phyloP scores from a whole-genome alignment of 2,329 filamentous ascomycete species.

The Pseudopithomyces maydicus region DNA sequence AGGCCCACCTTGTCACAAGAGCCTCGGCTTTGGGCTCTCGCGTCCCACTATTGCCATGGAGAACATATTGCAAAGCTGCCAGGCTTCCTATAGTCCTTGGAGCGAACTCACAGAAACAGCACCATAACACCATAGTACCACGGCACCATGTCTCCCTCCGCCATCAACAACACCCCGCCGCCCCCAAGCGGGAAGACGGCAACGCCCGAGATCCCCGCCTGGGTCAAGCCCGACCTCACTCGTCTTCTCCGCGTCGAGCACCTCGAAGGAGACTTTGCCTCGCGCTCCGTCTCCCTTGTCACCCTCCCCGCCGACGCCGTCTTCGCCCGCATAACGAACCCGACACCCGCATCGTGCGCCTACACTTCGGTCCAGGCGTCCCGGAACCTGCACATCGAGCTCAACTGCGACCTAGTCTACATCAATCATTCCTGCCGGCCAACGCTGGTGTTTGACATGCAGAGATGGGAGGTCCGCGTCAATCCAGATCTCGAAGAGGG shows the following conservation, averaged over 20 bases:
- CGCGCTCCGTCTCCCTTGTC: conserved; percentile 55
- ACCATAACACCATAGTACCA: conserved; percentile 15
- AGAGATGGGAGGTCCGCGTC: conserved; percentile 58
- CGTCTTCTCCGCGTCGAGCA: conserved; percentile 47
- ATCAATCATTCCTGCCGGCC: conserved; percentile 63
- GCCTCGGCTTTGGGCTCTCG: too few relatives aligned
- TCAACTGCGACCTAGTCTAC: conserved; percentile 62
- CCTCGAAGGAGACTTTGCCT: conserved; percentile 46
- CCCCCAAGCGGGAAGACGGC: conserved; percentile 24
- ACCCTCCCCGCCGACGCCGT: conserved; percentile 56
- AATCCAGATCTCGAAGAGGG: conserved; percentile 46
- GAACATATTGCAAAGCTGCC: too few relatives aligned
- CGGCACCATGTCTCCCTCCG: conserved; percentile 36
- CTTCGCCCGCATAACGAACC: conserved; percentile 55
- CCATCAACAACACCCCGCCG: conserved; percentile 20
- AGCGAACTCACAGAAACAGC: not conserved
- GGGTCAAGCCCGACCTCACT: conserved; percentile 45
- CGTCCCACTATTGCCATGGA: too few relatives aligned
- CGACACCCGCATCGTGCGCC: conserved; percentile 51
- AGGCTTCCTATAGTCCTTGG: not conserved
- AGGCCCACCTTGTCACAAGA: too few relatives aligned
- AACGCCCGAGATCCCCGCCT: conserved; percentile 33
- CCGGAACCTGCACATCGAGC: conserved; percentile 57
- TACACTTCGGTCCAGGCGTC: conserved; percentile 60
- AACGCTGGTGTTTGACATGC: conserved; percentile 60